Base-by-base conservation (phyloP, 257 asterid genomes). In the Lycium ferocissimum region DNA sequence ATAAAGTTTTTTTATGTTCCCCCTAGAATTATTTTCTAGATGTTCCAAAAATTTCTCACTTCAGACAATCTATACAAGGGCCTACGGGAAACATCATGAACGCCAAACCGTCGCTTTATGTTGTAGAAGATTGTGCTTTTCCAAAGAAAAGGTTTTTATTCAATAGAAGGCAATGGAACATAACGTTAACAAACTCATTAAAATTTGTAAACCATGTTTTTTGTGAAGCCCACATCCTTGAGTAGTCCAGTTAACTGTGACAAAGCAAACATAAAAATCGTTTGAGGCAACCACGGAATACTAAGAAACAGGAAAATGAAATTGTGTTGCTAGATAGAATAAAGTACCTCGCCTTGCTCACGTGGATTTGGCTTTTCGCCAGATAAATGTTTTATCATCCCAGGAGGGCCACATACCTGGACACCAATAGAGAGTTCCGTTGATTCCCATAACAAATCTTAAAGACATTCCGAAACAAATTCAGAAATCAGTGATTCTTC, bases 321-420 rank as follows among this genome's bases (percentile, higher is more conserved):
- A 22, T 43, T 7, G 18, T 45, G 43, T 13, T 37, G n/a, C 82
- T 61, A 66, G 22, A 85, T 43, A n/a, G 59, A 49, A 61, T 38
- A 26, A 40, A 22, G n/a, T 89, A 95, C 99, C 98, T 95, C 97
- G 87, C 99, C 99, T 89, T 96, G 99, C 14, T 96, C 84, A 61
- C 91, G 65, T 76, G 94, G 97, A 85, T 93, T 91, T 72, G 95
- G 96, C 92, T 95, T 96, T 80, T 92, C 97, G 54, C 99, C 98
- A 22, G 98, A 96, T 88, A 95, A 59, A 83, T 93, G 97, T 62
- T 88, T 86, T 97, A 96, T 96, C 98, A 96, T 89, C 84, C 98
- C 99, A 85, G 98, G 98, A 84, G 99, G 99, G 58, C 99, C 99
- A 80, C 99, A 96, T 40, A 95, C 99, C 99, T 96, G 86, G 83